Conservation (phyloP, 306 rosid species). For the Geum urbanum region DNA sequence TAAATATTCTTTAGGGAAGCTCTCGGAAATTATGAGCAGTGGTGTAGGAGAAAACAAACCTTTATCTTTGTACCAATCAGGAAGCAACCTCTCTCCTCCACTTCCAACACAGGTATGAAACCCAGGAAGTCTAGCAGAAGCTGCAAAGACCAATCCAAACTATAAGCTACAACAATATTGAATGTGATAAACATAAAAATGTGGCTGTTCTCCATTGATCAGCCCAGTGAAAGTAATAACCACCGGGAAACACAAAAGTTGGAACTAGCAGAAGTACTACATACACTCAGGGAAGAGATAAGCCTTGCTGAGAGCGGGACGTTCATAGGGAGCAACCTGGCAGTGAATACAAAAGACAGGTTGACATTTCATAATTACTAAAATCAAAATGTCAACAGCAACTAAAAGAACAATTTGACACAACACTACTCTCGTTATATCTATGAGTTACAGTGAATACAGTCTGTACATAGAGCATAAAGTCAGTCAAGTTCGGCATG, state of each 20-base stretch:
- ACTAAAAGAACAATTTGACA: not conserved
- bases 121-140: slow-evolving; percentile 99
- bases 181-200: not conserved
- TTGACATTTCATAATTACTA: not conserved
- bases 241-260: not conserved
- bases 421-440: too few species aligned
- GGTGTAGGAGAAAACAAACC: slow-evolving; percentile 41
- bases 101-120: slow-evolving; percentile 89
- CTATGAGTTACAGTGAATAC: not conserved
- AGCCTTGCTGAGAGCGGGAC: slow-evolving; percentile 98
- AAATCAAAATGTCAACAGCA: not conserved
- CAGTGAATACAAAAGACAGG: not conserved
- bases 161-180: not conserved
- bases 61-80: slow-evolving; percentile 83
- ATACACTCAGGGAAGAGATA: slow-evolving; percentile 93
- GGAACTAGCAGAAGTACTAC: slow-evolving; percentile 18
- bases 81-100: slow-evolving; percentile 88
- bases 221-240: not conserved
- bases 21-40: not conserved
- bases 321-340: slow-evolving; percentile 99
- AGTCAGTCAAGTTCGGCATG: not conserved
- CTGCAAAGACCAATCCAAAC: slow-evolving; percentile 44
- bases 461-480: not conserved
- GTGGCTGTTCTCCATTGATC: not conserved
- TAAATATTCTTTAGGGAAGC: slow-evolving; percentile 10